Percentiles rank a stretch among this genome's conserved stretches.
phyloP scores from a whole-genome alignment of 108 stramenopile genomes.

The Thalassiosira profunda region DNA sequence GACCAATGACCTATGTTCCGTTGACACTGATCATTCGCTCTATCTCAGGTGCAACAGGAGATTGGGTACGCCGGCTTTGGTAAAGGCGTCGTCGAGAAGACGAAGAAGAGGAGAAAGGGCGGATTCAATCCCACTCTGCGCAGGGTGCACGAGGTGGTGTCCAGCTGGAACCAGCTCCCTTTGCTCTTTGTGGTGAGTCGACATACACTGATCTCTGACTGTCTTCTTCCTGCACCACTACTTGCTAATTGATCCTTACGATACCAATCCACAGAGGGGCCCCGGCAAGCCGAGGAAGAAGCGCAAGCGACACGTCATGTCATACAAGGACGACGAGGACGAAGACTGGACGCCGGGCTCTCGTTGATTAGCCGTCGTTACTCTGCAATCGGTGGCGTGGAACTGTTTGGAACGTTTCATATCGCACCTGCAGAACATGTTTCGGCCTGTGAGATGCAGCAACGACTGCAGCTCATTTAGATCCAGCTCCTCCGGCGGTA shows the following conservation, averaged over 20 bases:
- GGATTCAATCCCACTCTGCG: background rate
- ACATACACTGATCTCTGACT: no score
- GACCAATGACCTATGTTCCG: no score
- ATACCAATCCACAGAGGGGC: background rate
- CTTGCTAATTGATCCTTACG: background rate
- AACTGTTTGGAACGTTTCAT: no score
- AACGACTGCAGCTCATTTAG: no score
- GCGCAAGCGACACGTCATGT: background rate
- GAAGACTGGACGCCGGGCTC: background rate
- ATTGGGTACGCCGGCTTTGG: background rate
- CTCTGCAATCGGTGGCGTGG: no score
- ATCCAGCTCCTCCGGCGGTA: no score
- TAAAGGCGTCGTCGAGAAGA: background rate
- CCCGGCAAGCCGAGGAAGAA: background rate
- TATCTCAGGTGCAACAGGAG: background rate
- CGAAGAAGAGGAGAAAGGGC: background rate
- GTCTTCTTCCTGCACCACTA: background rate
- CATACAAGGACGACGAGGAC: no score
- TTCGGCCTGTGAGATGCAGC: no score
- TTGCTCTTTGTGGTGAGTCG: slow-evolving; percentile 2
- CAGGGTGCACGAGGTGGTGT: background rate
- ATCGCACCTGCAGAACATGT: no score
- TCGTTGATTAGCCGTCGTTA: no score
- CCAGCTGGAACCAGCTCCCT: background rate
- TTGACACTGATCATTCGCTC: no score